Percentiles rank a stretch among this genome's conserved stretches.
Evolutionary conservation across 768 basidiomycete genomes (phyloP).

Genomic region (Dacryopinax primogenitus): DNA sequence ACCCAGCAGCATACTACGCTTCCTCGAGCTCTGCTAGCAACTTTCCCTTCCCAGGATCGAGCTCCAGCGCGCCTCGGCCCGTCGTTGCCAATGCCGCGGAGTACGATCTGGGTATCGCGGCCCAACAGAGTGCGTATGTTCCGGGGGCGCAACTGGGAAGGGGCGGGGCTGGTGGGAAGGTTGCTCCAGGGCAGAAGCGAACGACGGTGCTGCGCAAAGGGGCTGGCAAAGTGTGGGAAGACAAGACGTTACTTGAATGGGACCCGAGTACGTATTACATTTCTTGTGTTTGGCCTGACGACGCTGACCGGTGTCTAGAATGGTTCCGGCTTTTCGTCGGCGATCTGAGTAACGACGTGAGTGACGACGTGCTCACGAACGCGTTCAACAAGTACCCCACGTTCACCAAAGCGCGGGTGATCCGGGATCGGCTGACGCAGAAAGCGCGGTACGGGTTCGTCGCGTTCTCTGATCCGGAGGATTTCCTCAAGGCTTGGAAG

Average conservation of each 20-base stretch:
- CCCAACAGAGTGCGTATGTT: constrained; percentile 84
- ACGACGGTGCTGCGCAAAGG: constrained; percentile 91
- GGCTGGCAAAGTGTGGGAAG: constrained; percentile 95
- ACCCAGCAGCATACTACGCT: background rate
- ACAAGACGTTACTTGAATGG: constrained; percentile 94
- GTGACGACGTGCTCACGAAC: constrained; percentile 82
- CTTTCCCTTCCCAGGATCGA: background rate
- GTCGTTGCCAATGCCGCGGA: constrained; percentile 85
- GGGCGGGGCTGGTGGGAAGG: constrained; percentile 70
- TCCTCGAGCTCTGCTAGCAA: background rate
- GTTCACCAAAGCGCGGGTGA: constrained; percentile 90
- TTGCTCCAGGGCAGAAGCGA: constrained; percentile 81
- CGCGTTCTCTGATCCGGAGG: constrained; percentile 95
- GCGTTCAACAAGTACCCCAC: constrained; percentile 90
- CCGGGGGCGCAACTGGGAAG: constrained; percentile 83
- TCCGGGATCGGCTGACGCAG: constrained; percentile 82
- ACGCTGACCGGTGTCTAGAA: constrained; percentile 35
- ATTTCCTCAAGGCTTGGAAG: constrained; percentile 97
- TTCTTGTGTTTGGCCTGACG: constrained; percentile 12
- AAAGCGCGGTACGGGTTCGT: constrained; percentile 98
- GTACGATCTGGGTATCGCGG: constrained; percentile 81
- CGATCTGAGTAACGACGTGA: constrained; percentile 95
- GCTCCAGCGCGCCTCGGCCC: constrained; percentile 50
- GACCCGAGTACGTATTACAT: constrained; percentile 63
- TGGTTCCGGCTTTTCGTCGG: constrained; percentile 98